Conservation (phyloP, 306 rosid species). For the Pyrus communis region DNA sequence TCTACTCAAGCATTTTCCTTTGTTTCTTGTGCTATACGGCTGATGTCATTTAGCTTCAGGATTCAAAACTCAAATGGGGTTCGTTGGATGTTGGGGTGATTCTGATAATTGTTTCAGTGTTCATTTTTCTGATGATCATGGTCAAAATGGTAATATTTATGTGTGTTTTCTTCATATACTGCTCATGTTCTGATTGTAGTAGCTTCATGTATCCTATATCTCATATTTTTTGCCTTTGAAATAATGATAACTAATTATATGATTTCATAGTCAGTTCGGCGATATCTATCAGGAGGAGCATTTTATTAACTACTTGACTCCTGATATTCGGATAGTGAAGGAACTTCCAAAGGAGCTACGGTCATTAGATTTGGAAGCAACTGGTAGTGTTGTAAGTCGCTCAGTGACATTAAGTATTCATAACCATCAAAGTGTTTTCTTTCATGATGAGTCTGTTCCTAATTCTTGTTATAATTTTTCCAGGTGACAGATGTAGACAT, state of each 20-base stretch:
- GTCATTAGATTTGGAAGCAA: constrained; percentile 84
- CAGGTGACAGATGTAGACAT: constrained; percentile 88
- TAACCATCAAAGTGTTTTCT: not conserved
- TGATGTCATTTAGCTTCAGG: constrained; percentile 3
- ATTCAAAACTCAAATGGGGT: not conserved
- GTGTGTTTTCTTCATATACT: not conserved
- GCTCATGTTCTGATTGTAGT: not conserved
- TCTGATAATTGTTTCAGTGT: not conserved
- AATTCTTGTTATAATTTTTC: constrained; percentile 25
- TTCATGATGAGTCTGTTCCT: constrained; percentile 1
- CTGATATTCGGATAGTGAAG: constrained; percentile 85
- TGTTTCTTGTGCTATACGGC: constrained; percentile 1
- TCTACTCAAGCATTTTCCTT: not conserved
- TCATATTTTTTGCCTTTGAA: constrained; percentile 22
- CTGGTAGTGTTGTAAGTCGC: constrained; percentile 74
- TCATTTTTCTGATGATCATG: not conserved
- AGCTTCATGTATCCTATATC: not conserved
- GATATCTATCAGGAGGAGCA: constrained; percentile 90
- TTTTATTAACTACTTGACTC: constrained; percentile 76
- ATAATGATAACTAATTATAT: constrained; percentile 30
- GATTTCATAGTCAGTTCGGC: constrained; percentile 74
- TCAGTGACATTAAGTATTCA: not conserved
- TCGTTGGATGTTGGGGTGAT: not conserved
- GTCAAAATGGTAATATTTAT: not conserved
- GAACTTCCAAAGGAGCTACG: constrained; percentile 75